Evolutionary conservation across 2,329 filamentous ascomycete species (phyloP), one percentile per base, ranked within the genome.

Genomic region (Penicillium digitatum): DNA sequence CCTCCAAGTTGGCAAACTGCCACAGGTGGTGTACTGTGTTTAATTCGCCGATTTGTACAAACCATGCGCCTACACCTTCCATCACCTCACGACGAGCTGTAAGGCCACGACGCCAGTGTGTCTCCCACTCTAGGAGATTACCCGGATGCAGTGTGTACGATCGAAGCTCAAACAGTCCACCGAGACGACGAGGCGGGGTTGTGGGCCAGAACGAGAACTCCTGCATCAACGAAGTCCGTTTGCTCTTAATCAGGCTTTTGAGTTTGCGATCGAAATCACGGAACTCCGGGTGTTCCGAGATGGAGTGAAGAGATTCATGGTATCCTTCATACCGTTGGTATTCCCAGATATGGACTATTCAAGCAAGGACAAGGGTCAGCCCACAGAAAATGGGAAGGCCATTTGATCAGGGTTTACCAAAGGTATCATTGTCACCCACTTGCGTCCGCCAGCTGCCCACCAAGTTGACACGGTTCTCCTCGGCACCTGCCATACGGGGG

Each of bases 181-280:
- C 94, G 0, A 99, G 84, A 67, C 90, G 81, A 57, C 94, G 90
- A 0, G 94, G 94, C 5, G 92, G 83, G 0, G 90, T 93, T 3
- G 94, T 99, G 1, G 94, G 94, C 94, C 94, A 99, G 82, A 99
- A 99, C 34, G 92, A 96, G 77, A 99, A 99, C 75, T 99, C 94
- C 74, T 99, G 94, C 94, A 99, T 99, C 48, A 99, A 82, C 0
- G 92, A 96, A 5, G 87, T 88, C 64, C 87, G 85, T 79, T 96
- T 97, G 60, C 84, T 84, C 56, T 81, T 86, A 70, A 99, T 93
- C 59, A 97, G 79, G n/a, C 79, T 81, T 75, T 91, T 92, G 49
- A 99, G 86, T 76, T 93, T 89, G 60, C 78, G 79, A 71, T 96
- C 90, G 70, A 96, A 96, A 10, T 83, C 87, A 63, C 86, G 78